Base-by-base conservation (phyloP, 108 stramenopile species). In the Fragilariopsis cylindrus region DNA sequence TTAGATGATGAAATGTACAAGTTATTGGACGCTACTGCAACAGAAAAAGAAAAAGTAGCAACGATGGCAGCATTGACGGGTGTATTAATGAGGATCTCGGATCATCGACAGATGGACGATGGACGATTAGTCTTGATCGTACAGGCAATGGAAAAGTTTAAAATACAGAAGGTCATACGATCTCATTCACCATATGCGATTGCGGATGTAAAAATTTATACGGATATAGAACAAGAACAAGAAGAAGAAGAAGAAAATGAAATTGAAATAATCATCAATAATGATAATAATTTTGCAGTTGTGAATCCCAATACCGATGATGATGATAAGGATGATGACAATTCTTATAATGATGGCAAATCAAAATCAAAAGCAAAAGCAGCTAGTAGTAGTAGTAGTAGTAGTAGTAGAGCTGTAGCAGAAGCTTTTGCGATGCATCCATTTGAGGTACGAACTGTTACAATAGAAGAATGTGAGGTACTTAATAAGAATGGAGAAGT, bases 81-180 rank as follows among this genome's bases (percentile, higher is more conserved):
- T 15, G 75, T 77, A 39, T 73, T 87, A 6, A 75, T 87, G 67
- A 69, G 74, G 16, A 80, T 87, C 2, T 80, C 83, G 0, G 86
- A 87, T 65, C 69, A 74, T 41, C 78, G 76, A 49, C 77, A 78
- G 46, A 60, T 21, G 58, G 72, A 79, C 5, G 86, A 87, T 53
- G 86, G 86, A 18, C 49, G 81, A 13, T 65, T 87, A 3, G 74
- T 79, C 0, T 49, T 87, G 49, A 58, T 76, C 30, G 86, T 84
- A 7, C 86, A 87, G 57, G 81, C 83, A 7, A 65, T 87, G 2
- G 86, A 84, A 54, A 44, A 70, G 65, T 72, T 78, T 56, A 65
- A 70, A 43, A 71, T 86, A 16, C 11, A 79, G 0, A 55, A 74
- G 9, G 73, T 77, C 6, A 45, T 44, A 15, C 63, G 71, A 45